These are phyloP conservation scores for Schizophyllum amplum DNA, from an alignment of 1,284 basidiomycete genomes.

Conservation along the genomic window DNA sequence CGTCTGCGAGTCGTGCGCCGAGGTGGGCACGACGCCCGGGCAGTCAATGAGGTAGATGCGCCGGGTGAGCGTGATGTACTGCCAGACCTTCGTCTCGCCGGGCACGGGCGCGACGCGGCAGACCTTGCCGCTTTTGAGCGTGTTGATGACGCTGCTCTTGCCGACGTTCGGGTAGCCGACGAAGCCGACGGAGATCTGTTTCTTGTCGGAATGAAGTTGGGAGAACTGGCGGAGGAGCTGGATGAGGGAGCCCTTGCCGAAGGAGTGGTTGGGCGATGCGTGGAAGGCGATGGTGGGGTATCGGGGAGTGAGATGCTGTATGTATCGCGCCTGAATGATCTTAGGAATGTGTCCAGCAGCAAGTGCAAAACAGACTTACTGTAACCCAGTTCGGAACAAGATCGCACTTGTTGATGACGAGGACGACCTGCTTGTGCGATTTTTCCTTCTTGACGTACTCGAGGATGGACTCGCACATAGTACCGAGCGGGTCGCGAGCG, in stretches of 20 bases:
- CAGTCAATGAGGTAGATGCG: constrained; percentile 99
- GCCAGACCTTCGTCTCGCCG: constrained; percentile 99
- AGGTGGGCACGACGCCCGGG: constrained; percentile 95
- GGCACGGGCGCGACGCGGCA: constrained; percentile 96
- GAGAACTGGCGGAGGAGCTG: constrained; percentile 96
- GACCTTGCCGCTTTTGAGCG: constrained; percentile 96
- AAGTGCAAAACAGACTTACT: constrained; percentile 42
- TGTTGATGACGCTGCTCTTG: constrained; percentile 97
- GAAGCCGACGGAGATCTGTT: constrained; percentile 98
- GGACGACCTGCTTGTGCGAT: constrained; percentile 94
- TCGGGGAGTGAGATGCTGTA: constrained; percentile 90
- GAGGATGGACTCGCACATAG: constrained; percentile 93
- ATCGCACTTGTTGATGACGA: constrained; percentile 98
- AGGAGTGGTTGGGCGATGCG: constrained; percentile 98
- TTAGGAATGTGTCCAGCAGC: constrained; percentile 6
- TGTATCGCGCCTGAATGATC: constrained; percentile 78
- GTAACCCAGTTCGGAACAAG: constrained; percentile 99
- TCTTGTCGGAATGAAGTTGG: constrained; percentile 96
- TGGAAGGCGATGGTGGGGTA: constrained; percentile 98
- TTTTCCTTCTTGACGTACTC: constrained; percentile 96
- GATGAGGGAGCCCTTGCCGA: constrained; percentile 97
- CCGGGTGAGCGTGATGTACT: constrained; percentile 95
- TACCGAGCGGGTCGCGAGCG: constrained; percentile 93
- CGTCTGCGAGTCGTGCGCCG: constrained; percentile 85
- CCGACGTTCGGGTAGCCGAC: constrained; percentile 99